Evolutionary conservation across 331 rosid species (phyloP), one percentile per base, ranked within the genome.

Genomic region (Telfairia occidentalis): DNA sequence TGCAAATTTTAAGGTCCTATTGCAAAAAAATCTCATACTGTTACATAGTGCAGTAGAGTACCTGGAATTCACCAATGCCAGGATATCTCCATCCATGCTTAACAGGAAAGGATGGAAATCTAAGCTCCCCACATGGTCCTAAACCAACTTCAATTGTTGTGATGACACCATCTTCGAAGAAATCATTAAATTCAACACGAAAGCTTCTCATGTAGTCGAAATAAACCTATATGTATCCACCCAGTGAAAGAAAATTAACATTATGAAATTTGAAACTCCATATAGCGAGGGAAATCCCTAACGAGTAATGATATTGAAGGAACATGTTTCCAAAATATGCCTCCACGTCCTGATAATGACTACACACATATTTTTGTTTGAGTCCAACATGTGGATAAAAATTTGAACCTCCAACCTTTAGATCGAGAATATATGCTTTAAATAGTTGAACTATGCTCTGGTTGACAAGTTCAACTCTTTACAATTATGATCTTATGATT

Each of bases 61-160:
- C 99, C 97, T 95, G 97, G 84, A 95, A 95, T 84, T 92, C 99
- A 82, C 98, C 96, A 77, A 94, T 82, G 77, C 98, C 98, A 45
- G 98, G 97, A 83, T 89, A 92, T 76, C 97, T 88, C 99, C 99
- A 95, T 61, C 99, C 99, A 87, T 95, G 96, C 90, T 92, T 95
- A 58, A 92, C 97, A 46, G 99, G 92, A 87, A 65, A 85, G 73
- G 97, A 92, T 81, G 97, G 97, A 81, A 85, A 95, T 77, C 97
- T 85, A 37, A 95, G 85, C 83, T 95, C 99, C 81, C 99, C 99
- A 75, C 97, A 87, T 4, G 99, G 97, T 77, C 99, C 99, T 57
- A 95, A 77, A 67, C 99, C 99, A 81, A 95, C 85, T 90, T 87
- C 97, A 90, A 95, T 81, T 89, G 81, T 79, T 72, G 96, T 84